phyloP scores from a whole-genome alignment of 441 rosid genomes.

The Populus hybrid region DNA sequence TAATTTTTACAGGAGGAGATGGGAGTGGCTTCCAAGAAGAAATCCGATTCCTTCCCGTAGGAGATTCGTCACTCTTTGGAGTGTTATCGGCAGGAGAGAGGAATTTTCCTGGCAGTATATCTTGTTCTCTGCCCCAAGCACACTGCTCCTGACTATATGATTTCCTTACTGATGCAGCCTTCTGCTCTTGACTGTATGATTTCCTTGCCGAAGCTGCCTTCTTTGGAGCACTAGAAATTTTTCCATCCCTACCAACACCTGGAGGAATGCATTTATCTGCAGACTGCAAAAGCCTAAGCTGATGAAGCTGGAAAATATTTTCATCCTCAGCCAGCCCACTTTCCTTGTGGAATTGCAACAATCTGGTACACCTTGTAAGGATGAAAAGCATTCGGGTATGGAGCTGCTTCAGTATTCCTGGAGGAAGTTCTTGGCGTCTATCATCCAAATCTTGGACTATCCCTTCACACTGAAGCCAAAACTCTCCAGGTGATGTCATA shows the following conservation, averaged over 20 bases:
- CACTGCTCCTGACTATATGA: conserved; percentile 95
- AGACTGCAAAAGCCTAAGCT: conserved; percentile 70
- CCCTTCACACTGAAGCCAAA: conserved; percentile 99
- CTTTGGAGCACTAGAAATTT: conserved; percentile 61
- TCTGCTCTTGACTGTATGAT: conserved; percentile 9
- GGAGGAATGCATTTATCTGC: conserved; percentile 61
- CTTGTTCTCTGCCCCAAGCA: conserved; percentile 63
- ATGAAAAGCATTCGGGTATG: conserved; percentile 98
- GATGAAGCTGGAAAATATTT: conserved; percentile 69
- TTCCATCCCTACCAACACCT: conserved; percentile 47
- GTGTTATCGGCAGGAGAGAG: conserved; percentile 38
- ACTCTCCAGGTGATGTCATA: conserved; percentile 85
- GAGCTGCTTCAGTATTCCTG: conserved; percentile 87
- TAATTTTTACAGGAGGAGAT: conserved; percentile 57
- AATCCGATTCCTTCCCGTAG: conserved; percentile 63
- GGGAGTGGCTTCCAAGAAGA: conserved; percentile 93
- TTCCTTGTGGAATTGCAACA: conserved; percentile 98
- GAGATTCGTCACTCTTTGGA: conserved; percentile 57
- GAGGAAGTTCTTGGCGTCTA: conserved; percentile 95
- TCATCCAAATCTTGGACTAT: conserved; percentile 98
- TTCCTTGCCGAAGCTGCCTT: conserved; percentile 7
- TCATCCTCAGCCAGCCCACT: conserved; percentile 86
- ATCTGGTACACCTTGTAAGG: conserved; percentile 92
- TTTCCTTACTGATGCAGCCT: conserved; percentile 60
- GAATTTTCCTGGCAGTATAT: conserved; percentile 35